Percentiles rank a stretch among this genome's conserved stretches.
phyloP scores from a whole-genome alignment of 495 filamentous ascomycete species.

The Penicillium arizonense region DNA sequence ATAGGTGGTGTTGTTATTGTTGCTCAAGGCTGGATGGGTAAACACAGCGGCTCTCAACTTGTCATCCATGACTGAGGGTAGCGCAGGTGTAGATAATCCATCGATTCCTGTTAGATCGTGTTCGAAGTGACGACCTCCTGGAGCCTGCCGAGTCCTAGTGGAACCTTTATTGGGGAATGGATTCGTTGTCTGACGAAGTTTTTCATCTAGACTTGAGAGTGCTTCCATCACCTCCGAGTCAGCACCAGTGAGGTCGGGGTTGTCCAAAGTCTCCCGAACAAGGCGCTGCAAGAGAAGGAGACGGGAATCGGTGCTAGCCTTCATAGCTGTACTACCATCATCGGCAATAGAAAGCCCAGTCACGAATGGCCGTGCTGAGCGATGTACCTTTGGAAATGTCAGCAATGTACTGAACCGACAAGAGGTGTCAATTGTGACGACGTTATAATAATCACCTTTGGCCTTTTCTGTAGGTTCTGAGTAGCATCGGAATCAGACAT shows the following conservation, averaged over 20 bases:
- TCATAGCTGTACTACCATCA: neutral
- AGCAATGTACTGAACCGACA: neutral
- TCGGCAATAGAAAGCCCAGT: neutral
- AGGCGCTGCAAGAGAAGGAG: conserved; percentile 12
- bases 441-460: neutral
- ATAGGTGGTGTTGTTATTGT: conserved; percentile 44
- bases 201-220: conserved; percentile 18
- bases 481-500: neutral
- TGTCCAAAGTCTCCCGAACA: conserved; percentile 20
- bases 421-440: neutral
- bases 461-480: neutral
- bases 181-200: conserved; percentile 16
- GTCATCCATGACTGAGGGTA: conserved; percentile 59
- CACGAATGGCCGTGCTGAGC: neutral
- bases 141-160: neutral
- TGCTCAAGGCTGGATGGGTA: conserved; percentile 57
- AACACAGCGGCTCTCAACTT: conserved; percentile 61
- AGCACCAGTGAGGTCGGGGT: conserved; percentile 5
- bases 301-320: conserved; percentile 2
- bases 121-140: neutral
- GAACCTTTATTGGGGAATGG: neutral
- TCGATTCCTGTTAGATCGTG: neutral
- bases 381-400: neutral
- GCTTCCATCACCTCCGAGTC: conserved; percentile 24
- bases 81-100: conserved; percentile 33